Percentiles rank a stretch among this genome's conserved stretches.
Conservation (phyloP, 1,139 yeast species). For the Magnusiomyces fungicola region DNA sequence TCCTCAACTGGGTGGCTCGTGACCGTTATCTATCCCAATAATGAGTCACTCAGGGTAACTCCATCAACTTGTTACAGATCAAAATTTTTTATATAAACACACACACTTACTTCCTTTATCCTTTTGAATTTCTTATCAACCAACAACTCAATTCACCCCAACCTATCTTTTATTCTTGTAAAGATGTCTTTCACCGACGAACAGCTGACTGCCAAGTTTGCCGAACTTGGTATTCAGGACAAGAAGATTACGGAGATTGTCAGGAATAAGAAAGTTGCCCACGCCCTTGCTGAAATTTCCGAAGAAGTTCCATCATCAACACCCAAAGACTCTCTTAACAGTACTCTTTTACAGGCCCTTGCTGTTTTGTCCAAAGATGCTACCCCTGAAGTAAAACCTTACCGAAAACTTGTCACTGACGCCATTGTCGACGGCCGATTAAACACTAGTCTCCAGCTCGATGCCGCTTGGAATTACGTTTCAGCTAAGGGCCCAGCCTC, state of each 20-base stretch:
- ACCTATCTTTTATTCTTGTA: neutral
- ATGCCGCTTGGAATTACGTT: constrained; percentile 76
- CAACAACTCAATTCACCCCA: neutral
- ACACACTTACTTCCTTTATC: neutral
- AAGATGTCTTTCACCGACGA: constrained; percentile 32
- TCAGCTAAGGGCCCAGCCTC: constrained; percentile 15
- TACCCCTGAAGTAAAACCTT: constrained; percentile 22
- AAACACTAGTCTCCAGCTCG: constrained; percentile 62
- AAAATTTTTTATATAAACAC: neutral
- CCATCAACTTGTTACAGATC: neutral
- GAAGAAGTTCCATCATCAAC: constrained; percentile 34
- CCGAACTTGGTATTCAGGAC: constrained; percentile 50
- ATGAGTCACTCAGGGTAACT: neutral
- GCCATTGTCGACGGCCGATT: constrained; percentile 61
- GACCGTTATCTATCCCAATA: too few relatives aligned
- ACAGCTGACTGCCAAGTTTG: constrained; percentile 42
- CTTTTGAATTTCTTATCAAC: neutral
- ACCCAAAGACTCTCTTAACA: constrained; percentile 43
- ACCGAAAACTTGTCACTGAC: constrained; percentile 46
- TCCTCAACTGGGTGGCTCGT: too few relatives aligned
- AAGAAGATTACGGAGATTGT: constrained; percentile 48
- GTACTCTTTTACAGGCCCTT: constrained; percentile 64
- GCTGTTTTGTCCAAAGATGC: constrained; percentile 44
- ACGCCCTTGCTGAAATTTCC: constrained; percentile 55
- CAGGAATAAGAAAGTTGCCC: constrained; percentile 78